Evolutionary conservation across 176 grass and related monocot species (phyloP), one percentile per base, ranked within the genome.

Genomic region (Puya raimondii): DNA sequence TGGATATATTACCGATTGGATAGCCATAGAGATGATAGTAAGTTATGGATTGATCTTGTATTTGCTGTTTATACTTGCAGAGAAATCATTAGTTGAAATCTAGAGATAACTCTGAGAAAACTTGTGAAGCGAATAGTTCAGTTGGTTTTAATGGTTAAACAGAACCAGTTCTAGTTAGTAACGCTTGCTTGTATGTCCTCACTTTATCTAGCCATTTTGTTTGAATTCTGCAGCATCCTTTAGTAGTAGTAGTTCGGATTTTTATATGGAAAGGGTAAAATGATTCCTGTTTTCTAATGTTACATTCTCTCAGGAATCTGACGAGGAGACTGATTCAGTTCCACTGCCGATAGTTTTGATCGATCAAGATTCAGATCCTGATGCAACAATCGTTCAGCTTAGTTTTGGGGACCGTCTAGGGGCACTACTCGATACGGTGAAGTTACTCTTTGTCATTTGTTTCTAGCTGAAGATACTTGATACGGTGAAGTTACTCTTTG

Each of bases 331-430:
- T 53, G 88, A 91, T 16, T 26, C 68, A 80, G 70, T 96, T 67
- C 92, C 92, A 49, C 78, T 78, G 53, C 92, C 92, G 73, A 80
- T 96, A 26, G 78, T 96, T 64, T 67, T 85, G 79, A 96, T 96
- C 59, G 92, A 96, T 82, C 92, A 96, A 81, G 88, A 91, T 47
- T 89, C 92, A 59, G 88, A 96, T 63, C 73, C 88, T 64, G 83
- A 91, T 82, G 81, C 92, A 53, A 96, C 92, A 71, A 87, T 96
- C 49, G 92, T 96, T 27, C 85, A 91, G 53, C 73, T 96, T 64
- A 96, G 92, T 85, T 96, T 96, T 83, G 92, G 92, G 16, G 88
- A 96, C 47, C 83, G 92, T 70, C 78, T 96, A 70, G 92, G 92
- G 14, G 85, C 92, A 72, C 59, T 96, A 63, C 83, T 96, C 82